Evolutionary conservation across 2,329 filamentous ascomycete species (phyloP), one percentile per base, ranked within the genome.

Genomic region (Scolecobasidium constrictum): DNA sequence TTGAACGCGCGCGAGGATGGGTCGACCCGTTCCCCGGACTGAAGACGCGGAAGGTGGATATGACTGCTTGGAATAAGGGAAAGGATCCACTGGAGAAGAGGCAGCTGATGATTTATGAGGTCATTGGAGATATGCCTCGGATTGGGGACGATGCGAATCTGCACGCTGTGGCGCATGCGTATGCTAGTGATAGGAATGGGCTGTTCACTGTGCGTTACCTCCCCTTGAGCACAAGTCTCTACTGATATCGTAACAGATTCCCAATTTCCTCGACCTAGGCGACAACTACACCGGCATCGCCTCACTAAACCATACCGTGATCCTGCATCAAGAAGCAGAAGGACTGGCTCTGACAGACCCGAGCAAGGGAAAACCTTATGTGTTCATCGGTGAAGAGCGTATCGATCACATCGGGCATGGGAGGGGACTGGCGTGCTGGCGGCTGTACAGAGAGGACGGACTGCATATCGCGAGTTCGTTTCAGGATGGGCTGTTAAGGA

Each of bases 91-190:
- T 65, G 6, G 61, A 66, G 16, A 52, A 57, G 18, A 49, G 57
- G 19, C 57, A 71, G 49, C 49, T 73, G 36, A 60, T 64, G 21
- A 62, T 66, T 43, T 73, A 73, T 49, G 56, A 61, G 3, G 52
- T 68, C 1, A 60, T 67, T 18, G 68, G 67, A 12, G 46, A 52
- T 2, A 48, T 62, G 28, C 52, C 58, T 4, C 35, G 45, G 6
- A 16, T 47, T 5, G 23, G 22, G 3, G 43, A 45, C 13, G 53
- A 51, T 22, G 52, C 71, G 22, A 77, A 77, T 48, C 54, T 77
- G 15, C 73, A 77, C 48, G 67, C 72, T 1, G 73, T 69, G 49
- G 72, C 71, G 3, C 74, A 78, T 53, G 58, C 76, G 35, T 77
- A 75, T 50, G 68, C 72, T 1, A 71, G 68, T 23, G 74, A 77